Evolutionary conservation across 2,329 filamentous ascomycete species (phyloP).

Genomic region (Aspergillus viridinutans): DNA sequence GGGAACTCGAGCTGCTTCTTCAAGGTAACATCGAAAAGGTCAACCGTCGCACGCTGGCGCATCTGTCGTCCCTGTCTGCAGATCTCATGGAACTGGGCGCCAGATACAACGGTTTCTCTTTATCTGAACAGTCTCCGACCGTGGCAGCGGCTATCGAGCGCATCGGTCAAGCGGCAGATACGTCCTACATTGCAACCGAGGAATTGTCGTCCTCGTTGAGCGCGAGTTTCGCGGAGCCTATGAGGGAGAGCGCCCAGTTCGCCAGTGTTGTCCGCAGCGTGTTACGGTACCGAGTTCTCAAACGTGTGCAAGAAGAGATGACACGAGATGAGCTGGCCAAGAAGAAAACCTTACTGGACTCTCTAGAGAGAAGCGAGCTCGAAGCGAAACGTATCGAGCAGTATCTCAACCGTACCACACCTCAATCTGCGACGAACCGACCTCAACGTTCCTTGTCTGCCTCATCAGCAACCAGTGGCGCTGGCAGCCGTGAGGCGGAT

Average conservation of each 20-base stretch:
- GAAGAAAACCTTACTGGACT: constrained; percentile 76
- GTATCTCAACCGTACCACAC: constrained; percentile 66
- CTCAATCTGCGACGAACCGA: constrained; percentile 35
- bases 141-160: constrained; percentile 91
- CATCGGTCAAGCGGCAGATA: constrained; percentile 89
- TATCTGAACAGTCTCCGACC: constrained; percentile 85
- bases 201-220: constrained; percentile 85
- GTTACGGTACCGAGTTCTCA: constrained; percentile 82
- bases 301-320: constrained; percentile 96
- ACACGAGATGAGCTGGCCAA: constrained; percentile 88
- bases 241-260: constrained; percentile 97
- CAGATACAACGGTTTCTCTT: constrained; percentile 93
- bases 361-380: constrained; percentile 86
- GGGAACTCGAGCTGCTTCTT: constrained; percentile 82
- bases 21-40: constrained; percentile 96
- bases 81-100: constrained; percentile 92
- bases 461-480: constrained; percentile 45
- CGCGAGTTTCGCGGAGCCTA: constrained; percentile 91
- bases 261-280: constrained; percentile 89
- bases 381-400: constrained; percentile 93
- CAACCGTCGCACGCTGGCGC: constrained; percentile 81
- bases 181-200: constrained; percentile 92
- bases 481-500: constrained; percentile 36
- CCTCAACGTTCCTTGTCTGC: constrained; percentile 65
- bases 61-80: constrained; percentile 75